Evolutionary conservation across 495 filamentous ascomycete genomes (phyloP).

Genomic region (Collariella sp.): DNA sequence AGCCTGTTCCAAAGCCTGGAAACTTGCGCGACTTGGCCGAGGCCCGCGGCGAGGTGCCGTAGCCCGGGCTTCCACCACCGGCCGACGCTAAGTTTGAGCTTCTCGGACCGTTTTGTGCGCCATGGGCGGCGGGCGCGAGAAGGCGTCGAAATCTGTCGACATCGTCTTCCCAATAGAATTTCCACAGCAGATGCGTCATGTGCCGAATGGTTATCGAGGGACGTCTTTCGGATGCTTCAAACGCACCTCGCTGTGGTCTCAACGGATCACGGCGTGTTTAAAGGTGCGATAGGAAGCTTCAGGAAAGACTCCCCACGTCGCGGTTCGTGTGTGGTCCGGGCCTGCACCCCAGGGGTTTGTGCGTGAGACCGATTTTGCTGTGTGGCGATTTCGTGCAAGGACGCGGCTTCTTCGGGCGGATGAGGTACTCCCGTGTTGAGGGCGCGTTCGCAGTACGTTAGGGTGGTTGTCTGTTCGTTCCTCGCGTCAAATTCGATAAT

Average conservation of each 20-base stretch:
- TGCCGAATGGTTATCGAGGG: conserved; percentile 34
- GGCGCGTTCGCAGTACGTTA: not conserved
- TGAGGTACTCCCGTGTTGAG: not conserved
- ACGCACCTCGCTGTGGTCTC: conserved; percentile 79
- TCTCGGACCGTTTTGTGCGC: conserved; percentile 40
- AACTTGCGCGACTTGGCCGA: conserved; percentile 38
- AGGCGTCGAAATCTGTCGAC: conserved; percentile 81
- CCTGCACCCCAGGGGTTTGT: not conserved
- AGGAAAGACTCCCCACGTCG: conserved; percentile 20
- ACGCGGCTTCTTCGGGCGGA: conserved; percentile 8
- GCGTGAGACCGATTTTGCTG: conserved; percentile 6
- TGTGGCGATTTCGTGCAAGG: conserved; percentile 15
- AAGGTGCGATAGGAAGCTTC: conserved; percentile 49
- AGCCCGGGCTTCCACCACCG: conserved; percentile 18
- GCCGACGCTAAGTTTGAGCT: conserved; percentile 25
- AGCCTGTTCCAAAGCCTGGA: conserved; percentile 26
- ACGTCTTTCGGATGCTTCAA: conserved; percentile 44
- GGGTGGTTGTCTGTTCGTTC: not conserved
- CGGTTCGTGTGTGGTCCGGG: not conserved
- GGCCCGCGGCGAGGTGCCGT: conserved; percentile 40
- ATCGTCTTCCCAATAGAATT: conserved; percentile 91
- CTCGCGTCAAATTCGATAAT: no score
- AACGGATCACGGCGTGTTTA: conserved; percentile 76
- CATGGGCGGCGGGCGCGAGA: conserved; percentile 56
- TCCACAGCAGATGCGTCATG: conserved; percentile 97